Percentiles rank a stretch among this genome's conserved stretches.
Evolutionary conservation across 2,329 filamentous ascomycete species (phyloP).

Genomic region (Hypomyces perniciosus): DNA sequence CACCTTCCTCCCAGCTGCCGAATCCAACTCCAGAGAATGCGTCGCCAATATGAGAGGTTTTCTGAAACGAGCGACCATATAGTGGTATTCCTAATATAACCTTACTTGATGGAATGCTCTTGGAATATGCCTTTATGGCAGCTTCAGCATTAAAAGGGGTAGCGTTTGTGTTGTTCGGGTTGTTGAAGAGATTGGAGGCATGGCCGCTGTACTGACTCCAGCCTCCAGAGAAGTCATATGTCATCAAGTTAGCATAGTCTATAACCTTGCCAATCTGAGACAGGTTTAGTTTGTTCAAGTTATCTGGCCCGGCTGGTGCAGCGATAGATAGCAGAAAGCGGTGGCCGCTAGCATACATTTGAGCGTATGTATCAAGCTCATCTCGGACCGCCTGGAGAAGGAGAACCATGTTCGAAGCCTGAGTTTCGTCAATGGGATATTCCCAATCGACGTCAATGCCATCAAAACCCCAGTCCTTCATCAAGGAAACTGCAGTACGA

Average conservation of each 20-base stretch:
- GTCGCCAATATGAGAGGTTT: conserved; percentile 57
- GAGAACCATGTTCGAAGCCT: conserved; percentile 39
- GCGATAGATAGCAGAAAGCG: conserved; percentile 52
- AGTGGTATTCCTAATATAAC: conserved; percentile 74
- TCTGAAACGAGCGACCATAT: conserved; percentile 23
- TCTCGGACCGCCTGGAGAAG: conserved; percentile 39
- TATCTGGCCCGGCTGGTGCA: conserved; percentile 41
- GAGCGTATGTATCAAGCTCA: conserved; percentile 44
- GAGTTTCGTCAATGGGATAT: conserved; percentile 29
- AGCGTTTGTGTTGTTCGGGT: conserved; percentile 42
- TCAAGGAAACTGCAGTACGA: conserved; percentile 57
- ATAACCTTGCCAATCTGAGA: conserved; percentile 41
- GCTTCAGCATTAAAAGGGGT: conserved; percentile 66
- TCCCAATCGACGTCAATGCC: conserved; percentile 41
- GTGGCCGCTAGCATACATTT: conserved; percentile 37
- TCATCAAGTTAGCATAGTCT: conserved; percentile 63
- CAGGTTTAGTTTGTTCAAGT: conserved; percentile 46
- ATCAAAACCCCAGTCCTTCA: conserved; percentile 66
- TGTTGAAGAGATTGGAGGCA: conserved; percentile 63
- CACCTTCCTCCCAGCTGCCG: conserved; percentile 66
- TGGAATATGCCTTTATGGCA: conserved; percentile 60
- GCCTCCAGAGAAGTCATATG: conserved; percentile 69
- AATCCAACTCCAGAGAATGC: conserved; percentile 57
- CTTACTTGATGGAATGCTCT: conserved; percentile 57
- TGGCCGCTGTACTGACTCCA: conserved; percentile 63